phyloP scores from a whole-genome alignment of 108 stramenopile genomes.

The Cyclotella kingstonii region DNA sequence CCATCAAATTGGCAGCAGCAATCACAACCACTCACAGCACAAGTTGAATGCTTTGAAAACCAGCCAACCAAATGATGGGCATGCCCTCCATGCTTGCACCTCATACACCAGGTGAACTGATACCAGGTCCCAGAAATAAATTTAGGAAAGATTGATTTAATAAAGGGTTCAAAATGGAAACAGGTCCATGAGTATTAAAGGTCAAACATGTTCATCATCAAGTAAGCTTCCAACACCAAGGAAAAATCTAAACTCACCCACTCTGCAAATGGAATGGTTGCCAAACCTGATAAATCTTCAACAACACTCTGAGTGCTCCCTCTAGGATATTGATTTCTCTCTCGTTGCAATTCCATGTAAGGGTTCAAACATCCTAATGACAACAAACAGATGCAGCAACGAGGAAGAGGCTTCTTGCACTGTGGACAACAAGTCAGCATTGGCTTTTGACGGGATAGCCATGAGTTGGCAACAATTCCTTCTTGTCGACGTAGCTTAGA shows the following conservation, averaged over 20 bases:
- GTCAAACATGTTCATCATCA: no score
- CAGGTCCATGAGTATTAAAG: no score
- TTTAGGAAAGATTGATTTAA: no score
- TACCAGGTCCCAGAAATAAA: no score
- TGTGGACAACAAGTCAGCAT: constrained; percentile 84
- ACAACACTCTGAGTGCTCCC: constrained; percentile 15
- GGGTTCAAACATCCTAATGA: constrained; percentile 84
- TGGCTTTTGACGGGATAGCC: constrained; percentile 76
- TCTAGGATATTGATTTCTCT: constrained; percentile 45
- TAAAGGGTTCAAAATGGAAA: no score
- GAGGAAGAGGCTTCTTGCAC: constrained; percentile 84
- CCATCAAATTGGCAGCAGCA: constrained; percentile 86
- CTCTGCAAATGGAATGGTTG: constrained; percentile 75
- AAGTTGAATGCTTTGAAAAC: constrained; percentile 79
- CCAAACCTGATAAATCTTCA: constrained; percentile 61
- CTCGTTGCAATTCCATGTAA: constrained; percentile 76
- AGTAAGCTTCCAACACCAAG: no score
- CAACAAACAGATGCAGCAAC: constrained; percentile 85
- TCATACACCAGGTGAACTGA: constrained; percentile 93
- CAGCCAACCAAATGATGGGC: constrained; percentile 84
- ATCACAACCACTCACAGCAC: constrained; percentile 88
- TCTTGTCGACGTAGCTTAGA: constrained; percentile 59
- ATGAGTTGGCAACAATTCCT: constrained; percentile 63
- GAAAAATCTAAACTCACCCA: constrained; percentile 4
- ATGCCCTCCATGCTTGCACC: constrained; percentile 66